Conservation (phyloP, 345 rosid species). For the Adansonia digitata region DNA sequence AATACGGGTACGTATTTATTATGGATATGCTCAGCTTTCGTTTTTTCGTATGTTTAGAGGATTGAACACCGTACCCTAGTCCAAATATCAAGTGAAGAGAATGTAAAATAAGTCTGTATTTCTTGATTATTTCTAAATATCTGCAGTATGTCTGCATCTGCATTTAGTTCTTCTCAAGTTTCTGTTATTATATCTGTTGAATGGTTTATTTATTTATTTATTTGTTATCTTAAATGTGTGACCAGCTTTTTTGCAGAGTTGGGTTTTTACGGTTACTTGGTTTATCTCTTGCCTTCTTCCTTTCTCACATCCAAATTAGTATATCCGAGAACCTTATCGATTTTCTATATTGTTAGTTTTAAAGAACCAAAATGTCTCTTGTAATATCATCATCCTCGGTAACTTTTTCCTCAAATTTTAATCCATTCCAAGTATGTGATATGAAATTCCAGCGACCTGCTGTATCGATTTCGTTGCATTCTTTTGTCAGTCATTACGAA, state of each 20-base stretch:
- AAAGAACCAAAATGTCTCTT: conserved; percentile 36
- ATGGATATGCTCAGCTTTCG: too few species aligned
- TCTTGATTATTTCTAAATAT: background rate
- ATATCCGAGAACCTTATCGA: background rate
- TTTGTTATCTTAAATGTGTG: background rate
- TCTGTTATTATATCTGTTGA: background rate
- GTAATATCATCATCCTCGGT: conserved; percentile 26
- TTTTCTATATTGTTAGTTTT: background rate
- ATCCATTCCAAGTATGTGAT: conserved; percentile 2
- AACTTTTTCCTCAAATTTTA: conserved; percentile 22
- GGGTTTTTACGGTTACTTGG: background rate
- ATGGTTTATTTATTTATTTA: background rate
- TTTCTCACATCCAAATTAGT: background rate
- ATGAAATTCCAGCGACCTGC: conserved; percentile 12
- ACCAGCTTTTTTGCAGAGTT: background rate
- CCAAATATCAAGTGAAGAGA: too few species aligned
- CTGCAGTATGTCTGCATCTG: background rate
- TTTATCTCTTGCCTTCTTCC: background rate
- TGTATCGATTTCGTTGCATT: conserved; percentile 5
- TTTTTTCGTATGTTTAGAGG: too few species aligned
- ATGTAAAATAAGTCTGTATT: too few species aligned
- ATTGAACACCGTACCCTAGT: too few species aligned
- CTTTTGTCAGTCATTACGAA: conserved; percentile 13
- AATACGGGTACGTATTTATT: too few species aligned
- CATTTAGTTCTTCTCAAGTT: background rate